Percentiles rank a stretch among this genome's conserved stretches.
These are phyloP conservation scores for Eutrema salsugineum DNA, from an alignment of 441 rosid genomes.

Conservation along the genomic window DNA sequence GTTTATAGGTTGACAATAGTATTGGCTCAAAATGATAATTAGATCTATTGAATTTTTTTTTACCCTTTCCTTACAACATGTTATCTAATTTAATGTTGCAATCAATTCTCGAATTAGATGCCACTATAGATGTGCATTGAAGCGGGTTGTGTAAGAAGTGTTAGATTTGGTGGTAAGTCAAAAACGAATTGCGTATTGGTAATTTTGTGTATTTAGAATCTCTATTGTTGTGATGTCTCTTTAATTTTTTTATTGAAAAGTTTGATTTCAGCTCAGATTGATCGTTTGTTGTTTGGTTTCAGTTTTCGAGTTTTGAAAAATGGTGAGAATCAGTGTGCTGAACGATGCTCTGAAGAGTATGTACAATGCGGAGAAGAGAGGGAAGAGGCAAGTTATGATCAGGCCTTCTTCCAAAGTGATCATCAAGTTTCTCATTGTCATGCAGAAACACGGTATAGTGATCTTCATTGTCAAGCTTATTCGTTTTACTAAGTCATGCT, in stretches of 20 bases:
- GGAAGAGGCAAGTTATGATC: slow-evolving; percentile 67
- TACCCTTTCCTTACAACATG: no score
- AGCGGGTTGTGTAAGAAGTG: not conserved
- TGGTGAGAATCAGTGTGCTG: slow-evolving; percentile 59
- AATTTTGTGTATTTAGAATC: not conserved
- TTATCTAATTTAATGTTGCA: not conserved
- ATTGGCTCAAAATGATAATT: not conserved
- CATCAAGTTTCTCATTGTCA: slow-evolving; percentile 61
- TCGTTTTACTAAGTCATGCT: not conserved
- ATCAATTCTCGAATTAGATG: not conserved
- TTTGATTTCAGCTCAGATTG: not conserved
- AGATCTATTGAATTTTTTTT: no score
- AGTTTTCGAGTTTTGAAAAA: slow-evolving; percentile 7
- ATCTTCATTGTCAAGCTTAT: not conserved
- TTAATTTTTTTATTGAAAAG: not conserved
- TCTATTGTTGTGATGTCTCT: not conserved
- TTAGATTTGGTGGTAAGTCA: not conserved
- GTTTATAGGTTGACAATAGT: not conserved
- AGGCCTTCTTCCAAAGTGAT: slow-evolving; percentile 65
- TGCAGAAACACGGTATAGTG: slow-evolving; percentile 56
- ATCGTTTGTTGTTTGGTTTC: not conserved
- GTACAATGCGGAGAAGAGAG: slow-evolving; percentile 65
- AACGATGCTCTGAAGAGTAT: slow-evolving; percentile 68
- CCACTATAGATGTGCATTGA: not conserved
- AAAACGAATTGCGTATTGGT: not conserved